Conservation (phyloP, 2,329 filamentous ascomycete species). For the Plenodomus biglobosus region DNA sequence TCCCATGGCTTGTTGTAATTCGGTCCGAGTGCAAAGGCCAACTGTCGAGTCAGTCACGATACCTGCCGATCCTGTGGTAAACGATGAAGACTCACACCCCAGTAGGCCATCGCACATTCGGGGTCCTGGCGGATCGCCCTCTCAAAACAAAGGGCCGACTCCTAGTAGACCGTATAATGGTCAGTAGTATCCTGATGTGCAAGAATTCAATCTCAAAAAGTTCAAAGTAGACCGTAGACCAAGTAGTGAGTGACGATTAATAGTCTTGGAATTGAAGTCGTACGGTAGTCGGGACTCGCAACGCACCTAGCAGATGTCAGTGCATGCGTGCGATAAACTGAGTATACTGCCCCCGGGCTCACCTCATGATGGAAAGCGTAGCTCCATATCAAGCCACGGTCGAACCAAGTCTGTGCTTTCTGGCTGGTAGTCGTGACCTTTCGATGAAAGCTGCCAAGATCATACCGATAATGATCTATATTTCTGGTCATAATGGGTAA, state of each 20-base stretch:
- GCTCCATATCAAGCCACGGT: constrained; percentile 71
- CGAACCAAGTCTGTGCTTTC: constrained; percentile 67
- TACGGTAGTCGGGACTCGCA: neutral
- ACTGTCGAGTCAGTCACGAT: constrained; percentile 42
- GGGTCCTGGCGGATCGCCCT: constrained; percentile 58
- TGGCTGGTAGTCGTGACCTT: constrained; percentile 55
- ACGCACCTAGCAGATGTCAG: neutral
- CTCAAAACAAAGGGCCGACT: constrained; percentile 66
- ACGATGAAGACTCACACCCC: constrained; percentile 54
- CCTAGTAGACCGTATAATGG: constrained; percentile 30
- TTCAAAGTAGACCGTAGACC: too few species aligned
- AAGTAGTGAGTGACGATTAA: too few species aligned
- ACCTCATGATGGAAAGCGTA: constrained; percentile 74
- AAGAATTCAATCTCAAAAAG: neutral
- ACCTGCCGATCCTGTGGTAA: neutral
- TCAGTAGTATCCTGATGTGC: neutral
- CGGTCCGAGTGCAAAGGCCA: constrained; percentile 69
- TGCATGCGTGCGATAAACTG: neutral
- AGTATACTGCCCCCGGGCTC: neutral
- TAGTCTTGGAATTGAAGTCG: neutral
- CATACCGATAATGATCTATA: neutral
- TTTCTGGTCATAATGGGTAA: neutral
- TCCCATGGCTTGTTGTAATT: constrained; percentile 82
- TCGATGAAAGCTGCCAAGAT: constrained; percentile 33
- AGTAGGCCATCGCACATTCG: constrained; percentile 64